Conservation (phyloP, 2,329 filamentous ascomycete species). For the Ascochyta fabae region DNA sequence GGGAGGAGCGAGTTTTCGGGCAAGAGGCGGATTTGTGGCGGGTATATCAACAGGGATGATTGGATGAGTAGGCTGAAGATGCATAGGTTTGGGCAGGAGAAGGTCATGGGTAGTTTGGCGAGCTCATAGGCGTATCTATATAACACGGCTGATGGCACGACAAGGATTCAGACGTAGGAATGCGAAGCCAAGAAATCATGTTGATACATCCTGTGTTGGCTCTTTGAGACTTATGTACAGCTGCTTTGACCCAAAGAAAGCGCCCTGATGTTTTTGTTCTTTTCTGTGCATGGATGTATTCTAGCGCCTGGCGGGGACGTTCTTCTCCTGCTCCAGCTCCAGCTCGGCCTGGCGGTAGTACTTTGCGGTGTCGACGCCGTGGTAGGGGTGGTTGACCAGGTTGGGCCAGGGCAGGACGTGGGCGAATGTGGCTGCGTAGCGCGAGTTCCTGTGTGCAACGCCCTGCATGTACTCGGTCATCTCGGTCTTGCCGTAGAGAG, state of each 20-base stretch:
- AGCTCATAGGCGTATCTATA: neutral
- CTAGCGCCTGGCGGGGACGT: slow-evolving; percentile 16
- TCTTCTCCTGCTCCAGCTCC: slow-evolving; percentile 81
- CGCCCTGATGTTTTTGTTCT: slow-evolving; percentile 15
- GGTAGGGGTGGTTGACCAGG: slow-evolving; percentile 87
- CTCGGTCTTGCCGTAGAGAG: slow-evolving; percentile 82
- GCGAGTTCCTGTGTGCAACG: slow-evolving; percentile 87
- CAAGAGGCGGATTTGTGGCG: slow-evolving; percentile 85
- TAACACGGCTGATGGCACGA: too few relatives aligned
- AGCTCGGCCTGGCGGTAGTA: slow-evolving; percentile 96
- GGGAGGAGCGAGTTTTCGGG: slow-evolving; percentile 84
- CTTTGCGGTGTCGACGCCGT: slow-evolving; percentile 97
- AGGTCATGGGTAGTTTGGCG: slow-evolving; percentile 23
- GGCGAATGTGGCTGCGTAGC: slow-evolving; percentile 84
- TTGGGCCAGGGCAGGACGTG: slow-evolving; percentile 96
- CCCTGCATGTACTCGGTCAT: slow-evolving; percentile 92
- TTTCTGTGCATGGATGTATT: slow-evolving; percentile 9
- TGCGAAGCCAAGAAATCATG: slow-evolving; percentile 25
- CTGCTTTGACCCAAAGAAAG: slow-evolving; percentile 27
- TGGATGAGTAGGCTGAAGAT: slow-evolving; percentile 38
- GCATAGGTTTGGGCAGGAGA: slow-evolving; percentile 19
- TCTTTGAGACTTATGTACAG: slow-evolving; percentile 37
- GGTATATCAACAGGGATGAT: slow-evolving; percentile 60
- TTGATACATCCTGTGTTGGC: slow-evolving; percentile 39
- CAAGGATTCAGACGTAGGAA: too few relatives aligned